phyloP scores from a whole-genome alignment of 2,329 filamentous ascomycete species.

The Monilinia polystroma region DNA sequence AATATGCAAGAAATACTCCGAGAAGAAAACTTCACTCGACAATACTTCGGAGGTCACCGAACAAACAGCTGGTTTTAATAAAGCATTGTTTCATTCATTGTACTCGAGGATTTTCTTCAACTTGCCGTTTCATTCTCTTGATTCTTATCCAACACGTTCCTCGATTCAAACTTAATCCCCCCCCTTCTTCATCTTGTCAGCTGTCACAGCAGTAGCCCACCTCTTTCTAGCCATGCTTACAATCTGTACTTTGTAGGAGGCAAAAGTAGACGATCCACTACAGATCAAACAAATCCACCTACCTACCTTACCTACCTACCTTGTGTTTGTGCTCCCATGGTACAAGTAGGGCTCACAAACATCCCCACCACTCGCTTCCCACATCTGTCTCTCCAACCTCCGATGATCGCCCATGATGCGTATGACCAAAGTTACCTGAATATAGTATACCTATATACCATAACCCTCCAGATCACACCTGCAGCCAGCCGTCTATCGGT shows the following conservation, averaged over 20 bases:
- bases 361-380: neutral
- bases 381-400: neutral
- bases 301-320: neutral
- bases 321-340: conserved; percentile 5
- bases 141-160: neutral
- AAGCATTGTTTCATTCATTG: neutral
- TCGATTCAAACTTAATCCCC: neutral
- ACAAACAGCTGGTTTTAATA: conserved; percentile 9
- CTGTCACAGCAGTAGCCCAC: neutral
- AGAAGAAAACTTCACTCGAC: neutral
- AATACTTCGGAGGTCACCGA: conserved; percentile 11
- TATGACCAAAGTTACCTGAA: neutral
- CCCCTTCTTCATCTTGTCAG: neutral
- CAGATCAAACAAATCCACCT: neutral
- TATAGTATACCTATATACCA: no score
- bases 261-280: neutral
- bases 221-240: neutral
- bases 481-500: neutral
- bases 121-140: neutral
- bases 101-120: neutral
- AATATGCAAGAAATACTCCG: conserved; percentile 12
- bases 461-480: neutral
- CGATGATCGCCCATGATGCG: conserved; percentile 7
- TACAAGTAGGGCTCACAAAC: conserved; percentile 9
- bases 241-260: neutral